phyloP scores from a whole-genome alignment of 1,139 yeast species.

The Pneumocystis wakefieldiae region DNA sequence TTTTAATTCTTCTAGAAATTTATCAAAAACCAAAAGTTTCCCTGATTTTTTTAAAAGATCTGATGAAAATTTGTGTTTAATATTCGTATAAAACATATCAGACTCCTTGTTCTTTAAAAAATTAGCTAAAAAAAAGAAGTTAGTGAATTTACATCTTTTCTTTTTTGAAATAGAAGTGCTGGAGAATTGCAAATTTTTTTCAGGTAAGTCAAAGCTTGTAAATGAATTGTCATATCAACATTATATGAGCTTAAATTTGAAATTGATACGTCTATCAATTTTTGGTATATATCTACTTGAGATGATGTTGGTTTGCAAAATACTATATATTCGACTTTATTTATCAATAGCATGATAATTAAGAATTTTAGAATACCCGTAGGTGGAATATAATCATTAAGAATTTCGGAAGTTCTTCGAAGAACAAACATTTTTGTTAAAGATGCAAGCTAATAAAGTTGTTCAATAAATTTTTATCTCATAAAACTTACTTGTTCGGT shows the following conservation, averaged over 20 bases:
- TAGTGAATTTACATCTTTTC: not conserved
- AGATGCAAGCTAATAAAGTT: conserved; percentile 30
- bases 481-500: conserved; percentile 32
- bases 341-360: not conserved
- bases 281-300: conserved; percentile 44
- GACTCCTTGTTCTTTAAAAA: conserved; percentile 2
- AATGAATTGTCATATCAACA: conserved; percentile 32
- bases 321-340: conserved; percentile 46
- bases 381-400: conserved; percentile 55
- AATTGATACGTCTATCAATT: conserved; percentile 33
- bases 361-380: conserved; percentile 21
- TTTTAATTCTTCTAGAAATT: conserved; percentile 21
- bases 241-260: conserved; percentile 26
- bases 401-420: conserved; percentile 55
- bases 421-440: conserved; percentile 55
- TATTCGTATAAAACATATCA: not conserved
- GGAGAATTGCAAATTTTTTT: conserved; percentile 82
- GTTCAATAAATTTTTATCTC: not conserved
- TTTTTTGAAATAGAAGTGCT: conserved; percentile 36
- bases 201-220: conserved; percentile 57
- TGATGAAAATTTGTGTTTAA: not conserved
- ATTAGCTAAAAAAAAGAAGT: not conserved
- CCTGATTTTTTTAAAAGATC: conserved; percentile 17
- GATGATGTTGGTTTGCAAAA: conserved; percentile 59
- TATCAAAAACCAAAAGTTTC: conserved; percentile 24